Conservation (phyloP, 768 basidiomycete genomes). For the Hydnomerulius pinastri region DNA sequence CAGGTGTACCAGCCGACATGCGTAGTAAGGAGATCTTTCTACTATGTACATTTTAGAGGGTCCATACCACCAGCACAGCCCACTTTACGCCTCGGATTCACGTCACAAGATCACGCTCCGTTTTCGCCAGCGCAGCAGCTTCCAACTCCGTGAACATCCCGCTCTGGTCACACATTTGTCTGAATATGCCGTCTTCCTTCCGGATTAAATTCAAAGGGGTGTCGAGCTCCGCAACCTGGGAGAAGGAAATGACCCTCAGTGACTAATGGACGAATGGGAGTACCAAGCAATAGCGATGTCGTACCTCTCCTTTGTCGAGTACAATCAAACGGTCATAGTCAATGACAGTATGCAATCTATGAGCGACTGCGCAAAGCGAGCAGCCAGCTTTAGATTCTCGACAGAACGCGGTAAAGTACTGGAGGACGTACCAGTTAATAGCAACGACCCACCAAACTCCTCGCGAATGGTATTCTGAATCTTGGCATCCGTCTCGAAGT, state of each 20-base stretch:
- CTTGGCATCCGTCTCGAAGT: conserved; percentile 82
- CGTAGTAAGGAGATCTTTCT: too few species aligned
- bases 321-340: conserved; percentile 78
- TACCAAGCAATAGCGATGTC: conserved; percentile 24
- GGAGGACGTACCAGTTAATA: conserved; percentile 58
- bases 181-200: conserved; percentile 58
- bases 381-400: too few species aligned
- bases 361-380: conserved; percentile 46
- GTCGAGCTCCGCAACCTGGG: conserved; percentile 59
- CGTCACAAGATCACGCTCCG: background rate
- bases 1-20: too few species aligned
- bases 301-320: conserved; percentile 43
- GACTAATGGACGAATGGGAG: background rate
- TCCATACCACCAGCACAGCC: too few species aligned
- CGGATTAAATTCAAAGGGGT: conserved; percentile 65
- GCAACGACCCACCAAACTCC: conserved; percentile 70
- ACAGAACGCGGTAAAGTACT: background rate
- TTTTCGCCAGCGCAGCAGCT: conserved; percentile 45
- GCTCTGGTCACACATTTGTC: conserved; percentile 64
- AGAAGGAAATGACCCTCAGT: background rate
- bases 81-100: too few species aligned
- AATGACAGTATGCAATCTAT: conserved; percentile 71
- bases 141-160: conserved; percentile 63
- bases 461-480: conserved; percentile 84
- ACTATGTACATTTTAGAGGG: too few species aligned